phyloP scores from a whole-genome alignment of 495 filamentous ascomycete species.

The Penicillium coffeae region DNA sequence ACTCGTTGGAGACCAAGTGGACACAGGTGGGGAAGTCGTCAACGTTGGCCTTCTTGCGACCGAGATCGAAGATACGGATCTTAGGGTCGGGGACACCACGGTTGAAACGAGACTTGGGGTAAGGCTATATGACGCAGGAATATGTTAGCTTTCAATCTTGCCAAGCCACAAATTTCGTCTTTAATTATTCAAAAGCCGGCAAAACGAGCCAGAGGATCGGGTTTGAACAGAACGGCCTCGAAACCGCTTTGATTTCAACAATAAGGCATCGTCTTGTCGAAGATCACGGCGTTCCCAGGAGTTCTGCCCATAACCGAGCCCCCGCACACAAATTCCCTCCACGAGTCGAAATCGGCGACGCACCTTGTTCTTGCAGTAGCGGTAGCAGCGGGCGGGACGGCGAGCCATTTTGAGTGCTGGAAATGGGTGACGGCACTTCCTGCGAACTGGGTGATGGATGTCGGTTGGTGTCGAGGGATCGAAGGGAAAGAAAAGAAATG shows the following conservation, averaged over 20 bases:
- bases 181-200: not conserved
- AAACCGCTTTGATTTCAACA: not conserved
- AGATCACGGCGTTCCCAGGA: conserved; percentile 8
- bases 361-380: conserved; percentile 99
- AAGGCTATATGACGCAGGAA: conserved; percentile 58
- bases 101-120: conserved; percentile 99
- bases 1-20: conserved; percentile 99
- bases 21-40: conserved; percentile 98
- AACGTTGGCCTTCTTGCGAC: conserved; percentile 95
- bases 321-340: conserved; percentile 30
- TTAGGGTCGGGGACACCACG: conserved; percentile 99
- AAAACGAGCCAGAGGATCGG: not conserved
- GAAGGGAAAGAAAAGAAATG: conserved; percentile 36
- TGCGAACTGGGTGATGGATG: conserved; percentile 45
- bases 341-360: conserved; percentile 36
- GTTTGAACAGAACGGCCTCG: not conserved
- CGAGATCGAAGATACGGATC: conserved; percentile 99
- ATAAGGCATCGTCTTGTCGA: not conserved
- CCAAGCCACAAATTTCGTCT: conserved; percentile 3
- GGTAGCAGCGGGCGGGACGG: conserved; percentile 97
- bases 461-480: conserved; percentile 39
- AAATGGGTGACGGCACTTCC: conserved; percentile 52
- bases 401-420: conserved; percentile 89
- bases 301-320: conserved; percentile 34
- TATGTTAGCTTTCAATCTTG: conserved; percentile 26